These are phyloP conservation scores for Nitzschia sp. DNA, from an alignment of 108 stramenopile genomes.

Conservation along the genomic window DNA sequence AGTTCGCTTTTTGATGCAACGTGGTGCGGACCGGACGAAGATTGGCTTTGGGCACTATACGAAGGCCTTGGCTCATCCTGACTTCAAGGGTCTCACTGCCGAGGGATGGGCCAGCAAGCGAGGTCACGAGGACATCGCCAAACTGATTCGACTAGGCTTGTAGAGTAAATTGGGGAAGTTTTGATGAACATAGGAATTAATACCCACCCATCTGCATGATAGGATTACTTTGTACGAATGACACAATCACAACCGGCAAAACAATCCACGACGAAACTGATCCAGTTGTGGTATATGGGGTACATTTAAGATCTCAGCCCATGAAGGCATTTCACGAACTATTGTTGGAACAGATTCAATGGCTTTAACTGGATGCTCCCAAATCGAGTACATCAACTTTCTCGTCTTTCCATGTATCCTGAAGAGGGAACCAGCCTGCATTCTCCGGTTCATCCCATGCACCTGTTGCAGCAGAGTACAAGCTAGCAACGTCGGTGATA, in stretches of 20 bases:
- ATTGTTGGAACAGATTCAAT: no score
- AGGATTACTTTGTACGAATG: no score
- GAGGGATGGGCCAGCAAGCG: conserved; percentile 73
- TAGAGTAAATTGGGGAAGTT: conserved; percentile 6
- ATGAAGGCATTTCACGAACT: no score
- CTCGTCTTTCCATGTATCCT: neutral
- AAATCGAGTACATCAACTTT: neutral
- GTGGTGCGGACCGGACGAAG: conserved; percentile 57
- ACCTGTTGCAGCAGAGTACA: neutral
- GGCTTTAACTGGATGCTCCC: no score
- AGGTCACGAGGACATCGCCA: conserved; percentile 65
- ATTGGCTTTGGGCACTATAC: conserved; percentile 68
- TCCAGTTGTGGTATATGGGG: no score
- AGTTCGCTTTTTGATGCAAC: conserved; percentile 64
- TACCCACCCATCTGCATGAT: no score
- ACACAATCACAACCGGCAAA: no score
- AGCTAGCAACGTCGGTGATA: neutral
- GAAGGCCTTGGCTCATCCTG: conserved; percentile 58
- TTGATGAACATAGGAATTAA: no score
- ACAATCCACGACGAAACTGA: no score
- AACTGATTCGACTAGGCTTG: conserved; percentile 66
- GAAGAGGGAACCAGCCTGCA: neutral
- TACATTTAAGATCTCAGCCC: no score
- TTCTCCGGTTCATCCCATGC: neutral
- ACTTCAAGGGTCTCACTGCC: conserved; percentile 73